Evolutionary conservation across 306 rosid species (phyloP), one percentile per base, ranked within the genome.

Genomic region (Mimosa pudica): DNA sequence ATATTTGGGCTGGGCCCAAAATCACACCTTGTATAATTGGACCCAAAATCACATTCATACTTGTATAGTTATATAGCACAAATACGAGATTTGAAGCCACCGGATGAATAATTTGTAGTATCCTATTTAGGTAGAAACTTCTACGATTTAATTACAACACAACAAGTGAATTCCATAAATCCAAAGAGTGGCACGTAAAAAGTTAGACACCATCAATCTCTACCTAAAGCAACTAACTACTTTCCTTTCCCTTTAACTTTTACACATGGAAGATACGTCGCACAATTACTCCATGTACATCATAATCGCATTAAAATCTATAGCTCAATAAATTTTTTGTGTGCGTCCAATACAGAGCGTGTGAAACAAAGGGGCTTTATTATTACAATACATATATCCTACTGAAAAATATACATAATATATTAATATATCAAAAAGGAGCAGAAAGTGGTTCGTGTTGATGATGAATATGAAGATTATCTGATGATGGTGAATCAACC

Each of bases 381-480:
- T 60, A 24, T 35, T 20, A 60, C n/a, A 51, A 48, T 11, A 48
- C 52, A 10, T 32, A 61, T 24, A 11, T 24, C 4, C 3, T 60
- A 10, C 4, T 55, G 62, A 12, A 47, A 12, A 17, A 2, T 38
- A 4, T 3, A 60, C 1, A 20, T 24, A 24, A 24, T 24, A 24
- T 24, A 24, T 24, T 24, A 24, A 24, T 24, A 20, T 18, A 70
- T 90, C 89, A 94, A 87, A 92, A 94, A 10, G 98, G 97, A 47
- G 98, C 92, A 17, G 98, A 89, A 45, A 88, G 88, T n/a, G 97
- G 97, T 41, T 92, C 89, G 18, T 73, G 81, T 20, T 63, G 65
- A 35, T 46, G 32, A 44, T 4, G 57, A 47, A 5, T 8, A 7
- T 18, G 35, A 8, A n/a, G 64, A 2, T 74, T 84, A 33, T 55